Base-by-base conservation (phyloP, 192 early-diverging fungal species). In the Mortierella claussenii region DNA sequence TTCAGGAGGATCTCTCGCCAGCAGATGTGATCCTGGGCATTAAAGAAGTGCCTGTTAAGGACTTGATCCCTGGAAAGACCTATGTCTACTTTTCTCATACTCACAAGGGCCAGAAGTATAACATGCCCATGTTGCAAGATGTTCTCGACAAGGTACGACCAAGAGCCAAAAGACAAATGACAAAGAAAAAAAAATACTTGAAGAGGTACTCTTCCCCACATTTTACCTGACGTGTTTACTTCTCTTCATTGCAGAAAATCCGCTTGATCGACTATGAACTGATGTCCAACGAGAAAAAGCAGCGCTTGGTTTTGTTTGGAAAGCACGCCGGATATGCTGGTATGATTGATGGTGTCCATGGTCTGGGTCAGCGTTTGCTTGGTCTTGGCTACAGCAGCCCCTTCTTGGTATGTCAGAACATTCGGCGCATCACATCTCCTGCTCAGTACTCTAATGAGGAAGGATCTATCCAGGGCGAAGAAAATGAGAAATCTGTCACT, bases 61-160 rank as follows among this genome's bases (percentile, higher is more conserved):
- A 93, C 61, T 69, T 99, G 65, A 86, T 97, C 9, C 87, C 88
- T 4, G 82, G 93, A 76, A 98, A 98, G 83, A 97, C 94, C 0
- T 98, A 97, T 80, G 31, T 98, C 31, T 91, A 94, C 79, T 99
- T 99, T 60, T 97, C 96, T 50, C 97, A 99, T 81, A 98, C 96
- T 1, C 95, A 97, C 83, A 99, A 99, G 83, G 97, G 96, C 36
- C 96, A 97, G 56, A 36, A 54, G n/a, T 93, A 96, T 79, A 97
- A 97, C 80, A 96, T 97, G 94, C 89, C 90, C 33, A 90, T 93
- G 81, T 86, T 99, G 51, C 87, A 96, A 69, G 80, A 85, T 44
- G 86, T 97, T 44, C 82, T 99, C 37, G 95, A 98, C 80, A 95
- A 95, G 86, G 91, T 94, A 80, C 7, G 7, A 40, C 8, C 37